Evolutionary conservation across 208 protist genomes (phyloP).

Genomic region (Leishmania aethiopica): DNA sequence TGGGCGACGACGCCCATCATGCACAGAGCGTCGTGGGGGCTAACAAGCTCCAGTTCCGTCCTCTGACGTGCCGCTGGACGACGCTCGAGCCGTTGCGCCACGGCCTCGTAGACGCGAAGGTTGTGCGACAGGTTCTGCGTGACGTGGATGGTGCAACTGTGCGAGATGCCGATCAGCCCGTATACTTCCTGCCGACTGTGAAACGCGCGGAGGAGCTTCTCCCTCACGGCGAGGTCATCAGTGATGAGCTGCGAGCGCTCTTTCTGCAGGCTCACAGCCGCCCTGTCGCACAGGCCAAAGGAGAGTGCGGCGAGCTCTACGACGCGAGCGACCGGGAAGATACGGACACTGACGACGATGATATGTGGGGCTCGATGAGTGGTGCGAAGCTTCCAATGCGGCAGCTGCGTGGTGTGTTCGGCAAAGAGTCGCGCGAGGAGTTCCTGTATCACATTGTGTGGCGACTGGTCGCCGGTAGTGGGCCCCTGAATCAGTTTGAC

Average conservation of each 20-base stretch:
- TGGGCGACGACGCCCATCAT: slow-evolving; percentile 1
- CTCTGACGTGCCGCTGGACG: slow-evolving; percentile 37
- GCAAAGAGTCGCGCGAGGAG: slow-evolving; percentile 37
- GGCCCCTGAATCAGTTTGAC: slow-evolving; percentile 82
- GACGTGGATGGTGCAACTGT: not conserved
- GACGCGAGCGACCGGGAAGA: not conserved
- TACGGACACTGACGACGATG: slow-evolving; percentile 40
- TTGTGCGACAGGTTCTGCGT: slow-evolving; percentile 34
- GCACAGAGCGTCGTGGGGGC: not conserved
- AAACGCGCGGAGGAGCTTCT: slow-evolving; percentile 59
- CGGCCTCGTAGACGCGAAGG: slow-evolving; percentile 31
- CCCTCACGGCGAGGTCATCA: slow-evolving; percentile 51
- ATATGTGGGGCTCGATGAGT: slow-evolving; percentile 23
- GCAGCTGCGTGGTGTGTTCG: slow-evolving; percentile 36
- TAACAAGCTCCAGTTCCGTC: slow-evolving; percentile 2
- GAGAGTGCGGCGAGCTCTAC: not conserved
- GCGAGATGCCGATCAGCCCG: not conserved
- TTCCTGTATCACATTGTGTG: slow-evolving; percentile 79
- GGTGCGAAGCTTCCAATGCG: slow-evolving; percentile 27
- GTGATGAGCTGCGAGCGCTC: slow-evolving; percentile 73
- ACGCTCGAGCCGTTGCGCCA: slow-evolving; percentile 41
- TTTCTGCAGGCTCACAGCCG: slow-evolving; percentile 51
- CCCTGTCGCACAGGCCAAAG: not conserved
- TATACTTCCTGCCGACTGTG: slow-evolving; percentile 39
- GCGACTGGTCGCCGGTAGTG: slow-evolving; percentile 69